phyloP scores from a whole-genome alignment of 805 yeast genomes.

The Jamesozyma jinghongensis region DNA sequence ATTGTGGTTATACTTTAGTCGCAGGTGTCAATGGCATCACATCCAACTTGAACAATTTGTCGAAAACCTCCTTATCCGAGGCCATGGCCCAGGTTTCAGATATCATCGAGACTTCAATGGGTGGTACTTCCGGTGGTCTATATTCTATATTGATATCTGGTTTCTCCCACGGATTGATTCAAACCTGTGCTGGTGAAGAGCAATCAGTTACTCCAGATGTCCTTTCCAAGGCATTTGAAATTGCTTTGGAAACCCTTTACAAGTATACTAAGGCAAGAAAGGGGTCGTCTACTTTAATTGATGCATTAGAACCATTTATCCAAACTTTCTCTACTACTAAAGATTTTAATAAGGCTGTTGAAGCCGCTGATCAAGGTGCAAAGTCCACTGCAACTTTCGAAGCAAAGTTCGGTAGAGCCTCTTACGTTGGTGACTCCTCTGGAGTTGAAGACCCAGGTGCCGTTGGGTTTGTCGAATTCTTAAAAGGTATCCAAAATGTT shows the following conservation, averaged over 20 bases:
- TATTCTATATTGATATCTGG: constrained; percentile 81
- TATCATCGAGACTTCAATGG: constrained; percentile 84
- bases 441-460: constrained; percentile 91
- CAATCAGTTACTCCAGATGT: constrained; percentile 27
- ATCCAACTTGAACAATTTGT: constrained; percentile 39
- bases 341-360: constrained; percentile 51
- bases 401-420: constrained; percentile 90
- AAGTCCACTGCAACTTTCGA: constrained; percentile 61
- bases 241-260: constrained; percentile 65
- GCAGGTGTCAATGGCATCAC: constrained; percentile 71
- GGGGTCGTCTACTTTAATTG: constrained; percentile 85
- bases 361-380: constrained; percentile 69
- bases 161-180: constrained; percentile 45
- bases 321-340: constrained; percentile 43
- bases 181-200: constrained; percentile 16
- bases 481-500: constrained; percentile 32
- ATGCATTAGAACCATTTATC: constrained; percentile 82
- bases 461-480: constrained; percentile 59
- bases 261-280: constrained; percentile 81
- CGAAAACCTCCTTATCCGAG: constrained; percentile 37
- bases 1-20: constrained; percentile 86
- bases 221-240: constrained; percentile 41
- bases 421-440: constrained; percentile 74
- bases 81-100: constrained; percentile 69
- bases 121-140: constrained; percentile 93